phyloP scores from a whole-genome alignment of 2,329 filamentous ascomycete species.

The Escovopsis weberi region DNA sequence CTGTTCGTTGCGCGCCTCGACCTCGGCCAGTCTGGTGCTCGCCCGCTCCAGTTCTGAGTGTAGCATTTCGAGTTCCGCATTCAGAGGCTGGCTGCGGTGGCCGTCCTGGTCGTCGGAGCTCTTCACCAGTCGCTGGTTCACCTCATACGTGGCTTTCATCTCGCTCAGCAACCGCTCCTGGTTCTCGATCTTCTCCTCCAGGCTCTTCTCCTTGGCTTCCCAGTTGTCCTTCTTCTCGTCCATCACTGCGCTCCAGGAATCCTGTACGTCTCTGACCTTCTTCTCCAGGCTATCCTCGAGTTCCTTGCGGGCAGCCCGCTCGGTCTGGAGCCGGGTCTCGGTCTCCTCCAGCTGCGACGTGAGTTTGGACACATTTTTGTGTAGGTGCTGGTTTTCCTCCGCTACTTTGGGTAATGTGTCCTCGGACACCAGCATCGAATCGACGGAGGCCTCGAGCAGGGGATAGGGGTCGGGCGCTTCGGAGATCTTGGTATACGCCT shows the following conservation, averaged over 20 bases:
- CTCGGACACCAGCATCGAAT: constrained; percentile 81
- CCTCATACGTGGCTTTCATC: constrained; percentile 93
- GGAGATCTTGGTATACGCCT: constrained; percentile 82
- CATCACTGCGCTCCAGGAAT: constrained; percentile 77
- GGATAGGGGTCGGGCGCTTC: constrained; percentile 96
- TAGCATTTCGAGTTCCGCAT: constrained; percentile 86
- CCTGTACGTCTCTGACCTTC: constrained; percentile 78
- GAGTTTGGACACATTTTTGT: constrained; percentile 59
- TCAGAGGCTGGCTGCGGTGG: constrained; percentile 53
- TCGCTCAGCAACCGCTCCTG: constrained; percentile 88
- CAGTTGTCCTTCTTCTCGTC: constrained; percentile 94
- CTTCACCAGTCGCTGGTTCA: constrained; percentile 75
- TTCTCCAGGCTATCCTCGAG: constrained; percentile 64
- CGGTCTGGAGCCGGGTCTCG: constrained; percentile 65
- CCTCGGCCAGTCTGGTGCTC: constrained; percentile 70
- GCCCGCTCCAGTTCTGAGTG: constrained; percentile 84
- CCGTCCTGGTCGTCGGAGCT: constrained; percentile 47
- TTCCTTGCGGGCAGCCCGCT: constrained; percentile 56
- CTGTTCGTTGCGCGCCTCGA: constrained; percentile 90
- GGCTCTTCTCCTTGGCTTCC: constrained; percentile 77
- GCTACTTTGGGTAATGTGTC: constrained; percentile 82
- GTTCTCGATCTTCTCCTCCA: constrained; percentile 89
- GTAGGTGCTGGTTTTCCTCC: constrained; percentile 79
- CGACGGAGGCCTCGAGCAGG: constrained; percentile 87
- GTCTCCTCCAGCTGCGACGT: constrained; percentile 72